A percentile compares a stretch with the other conserved stretches of the same genome.
Evolutionary conservation across 192 early-diverging fungal genomes (phyloP).

Genomic region (Dissophora ornata): DNA sequence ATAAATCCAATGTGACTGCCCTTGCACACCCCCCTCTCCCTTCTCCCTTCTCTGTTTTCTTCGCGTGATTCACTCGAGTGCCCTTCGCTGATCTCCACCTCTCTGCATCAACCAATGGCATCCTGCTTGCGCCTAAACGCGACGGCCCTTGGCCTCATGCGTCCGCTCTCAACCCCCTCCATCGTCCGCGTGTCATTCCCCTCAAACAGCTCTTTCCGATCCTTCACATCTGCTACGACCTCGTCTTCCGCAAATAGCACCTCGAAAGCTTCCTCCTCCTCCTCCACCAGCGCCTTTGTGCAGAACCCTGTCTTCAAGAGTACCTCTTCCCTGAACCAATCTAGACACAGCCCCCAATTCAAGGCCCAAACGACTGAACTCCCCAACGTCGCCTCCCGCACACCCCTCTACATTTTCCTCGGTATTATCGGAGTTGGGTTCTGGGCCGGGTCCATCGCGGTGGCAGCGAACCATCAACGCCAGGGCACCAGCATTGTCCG

Average conservation of each 20-base stretch:
- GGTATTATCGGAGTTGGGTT: slow-evolving; percentile 58
- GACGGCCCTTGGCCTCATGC: slow-evolving; percentile 3
- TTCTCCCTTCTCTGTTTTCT: too few relatives aligned
- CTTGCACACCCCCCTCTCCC: too few relatives aligned
- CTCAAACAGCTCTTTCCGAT: not conserved
- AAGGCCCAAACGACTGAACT: slow-evolving; percentile 39
- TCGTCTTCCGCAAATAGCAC: not conserved
- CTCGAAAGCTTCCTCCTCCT: not conserved
- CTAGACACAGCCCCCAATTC: slow-evolving; percentile 35
- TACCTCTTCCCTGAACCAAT: slow-evolving; percentile 39
- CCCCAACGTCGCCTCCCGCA: slow-evolving; percentile 32
- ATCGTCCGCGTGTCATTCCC: not conserved
- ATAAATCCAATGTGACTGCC: too few relatives aligned
- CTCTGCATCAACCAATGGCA: not conserved
- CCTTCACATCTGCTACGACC: not conserved
- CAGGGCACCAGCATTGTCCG: slow-evolving; percentile 64
- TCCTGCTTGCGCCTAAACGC: not conserved
- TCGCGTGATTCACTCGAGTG: too few relatives aligned
- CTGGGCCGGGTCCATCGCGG: slow-evolving; percentile 64
- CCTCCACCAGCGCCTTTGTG: not conserved
- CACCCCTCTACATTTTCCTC: slow-evolving; percentile 33
- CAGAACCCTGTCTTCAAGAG: slow-evolving; percentile 45
- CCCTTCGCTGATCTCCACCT: too few relatives aligned
- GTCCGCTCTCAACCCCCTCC: slow-evolving; percentile 1
- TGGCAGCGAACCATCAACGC: slow-evolving; percentile 69